Evolutionary conservation across 1,139 yeast species (phyloP).

Genomic region (Meyerozyma smithsonii): DNA sequence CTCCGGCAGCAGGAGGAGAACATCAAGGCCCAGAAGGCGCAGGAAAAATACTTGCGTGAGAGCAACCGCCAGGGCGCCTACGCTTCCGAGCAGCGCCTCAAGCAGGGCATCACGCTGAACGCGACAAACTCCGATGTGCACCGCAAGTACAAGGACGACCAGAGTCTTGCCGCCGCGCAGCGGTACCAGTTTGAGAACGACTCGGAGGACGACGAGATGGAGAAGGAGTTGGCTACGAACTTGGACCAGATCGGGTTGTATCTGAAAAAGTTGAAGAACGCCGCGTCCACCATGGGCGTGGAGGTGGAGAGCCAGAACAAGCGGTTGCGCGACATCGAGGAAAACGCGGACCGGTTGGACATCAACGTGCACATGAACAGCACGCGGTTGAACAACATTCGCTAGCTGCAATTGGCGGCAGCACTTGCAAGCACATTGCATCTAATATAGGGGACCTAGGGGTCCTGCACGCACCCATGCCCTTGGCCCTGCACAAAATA

Average conservation of each 20-base stretch:
- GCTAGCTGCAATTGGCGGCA: conserved; percentile 16
- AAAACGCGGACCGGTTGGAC: conserved; percentile 52
- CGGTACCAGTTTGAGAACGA: conserved; percentile 51
- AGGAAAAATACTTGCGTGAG: conserved; percentile 51
- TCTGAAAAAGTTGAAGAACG: conserved; percentile 38
- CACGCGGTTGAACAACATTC: conserved; percentile 41
- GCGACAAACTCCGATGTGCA: conserved; percentile 37
- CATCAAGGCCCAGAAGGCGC: conserved; percentile 60
- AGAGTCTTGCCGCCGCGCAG: conserved; percentile 43
- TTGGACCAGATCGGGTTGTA: conserved; percentile 48
- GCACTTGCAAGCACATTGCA: too few species aligned
- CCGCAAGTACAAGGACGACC: conserved; percentile 48
- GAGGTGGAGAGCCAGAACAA: conserved; percentile 50
- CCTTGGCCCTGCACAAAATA: too few species aligned
- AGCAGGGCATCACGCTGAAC: conserved; percentile 35
- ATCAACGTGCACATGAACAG: conserved; percentile 50
- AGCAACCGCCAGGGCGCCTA: conserved; percentile 39
- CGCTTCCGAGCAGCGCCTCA: conserved; percentile 43
- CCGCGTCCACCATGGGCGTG: conserved; percentile 42
- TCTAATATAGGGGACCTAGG: too few species aligned
- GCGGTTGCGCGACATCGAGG: conserved; percentile 47
- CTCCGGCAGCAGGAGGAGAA: conserved; percentile 71
- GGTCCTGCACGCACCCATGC: too few species aligned
- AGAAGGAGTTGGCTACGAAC: conserved; percentile 50
- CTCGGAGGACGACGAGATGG: conserved; percentile 57